Evolutionary conservation across 768 basidiomycete species (phyloP).

Genomic region (Kwoniella europaea): DNA sequence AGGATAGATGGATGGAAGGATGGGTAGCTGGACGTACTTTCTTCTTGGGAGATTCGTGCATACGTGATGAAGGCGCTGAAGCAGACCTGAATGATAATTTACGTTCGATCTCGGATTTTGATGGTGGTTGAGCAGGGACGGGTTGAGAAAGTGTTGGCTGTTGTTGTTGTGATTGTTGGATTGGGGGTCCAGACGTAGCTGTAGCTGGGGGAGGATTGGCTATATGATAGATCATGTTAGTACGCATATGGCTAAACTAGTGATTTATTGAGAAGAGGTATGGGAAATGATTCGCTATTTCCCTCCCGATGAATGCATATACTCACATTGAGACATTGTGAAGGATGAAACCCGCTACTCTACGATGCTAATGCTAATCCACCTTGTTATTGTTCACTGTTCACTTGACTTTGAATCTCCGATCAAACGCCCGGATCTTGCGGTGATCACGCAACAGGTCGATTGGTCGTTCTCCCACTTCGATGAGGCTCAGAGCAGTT

Average conservation of each 20-base stretch:
- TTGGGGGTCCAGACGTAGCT: not conserved
- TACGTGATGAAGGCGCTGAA: constrained; percentile 10
- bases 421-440: not conserved
- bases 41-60: constrained; percentile 42
- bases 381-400: too few species aligned
- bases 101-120: constrained; percentile 50
- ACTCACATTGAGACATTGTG: constrained; percentile 17
- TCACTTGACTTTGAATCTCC: not conserved
- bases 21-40: constrained; percentile 42
- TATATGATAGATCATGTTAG: not conserved
- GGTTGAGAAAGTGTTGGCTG: constrained; percentile 18
- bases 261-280: too few species aligned
- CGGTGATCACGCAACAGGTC: not conserved
- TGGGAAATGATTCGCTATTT: not conserved
- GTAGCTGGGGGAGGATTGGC: constrained; percentile 1
- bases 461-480: not conserved
- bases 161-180: not conserved
- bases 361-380: too few species aligned
- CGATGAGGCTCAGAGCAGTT: too few species aligned
- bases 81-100: constrained; percentile 53
- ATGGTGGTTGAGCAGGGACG: constrained; percentile 43
- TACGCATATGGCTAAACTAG: not conserved
- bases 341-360: constrained; percentile 1
- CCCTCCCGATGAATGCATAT: too few species aligned
- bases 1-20: not conserved